Base-by-base conservation (phyloP, 805 yeast species). In the Saccharomycopsis synnaedendra region DNA sequence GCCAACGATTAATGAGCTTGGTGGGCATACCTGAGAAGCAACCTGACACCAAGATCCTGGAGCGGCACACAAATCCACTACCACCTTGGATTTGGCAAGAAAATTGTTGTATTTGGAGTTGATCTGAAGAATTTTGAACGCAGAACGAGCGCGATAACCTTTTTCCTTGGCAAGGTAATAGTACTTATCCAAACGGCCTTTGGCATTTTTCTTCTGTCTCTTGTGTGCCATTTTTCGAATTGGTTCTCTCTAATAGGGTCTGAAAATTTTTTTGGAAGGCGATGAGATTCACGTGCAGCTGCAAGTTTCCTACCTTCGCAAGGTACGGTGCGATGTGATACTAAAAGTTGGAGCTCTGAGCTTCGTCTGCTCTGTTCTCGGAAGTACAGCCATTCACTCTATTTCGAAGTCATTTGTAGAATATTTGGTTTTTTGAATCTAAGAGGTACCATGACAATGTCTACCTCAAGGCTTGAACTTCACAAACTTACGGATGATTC, bases 41-140 rank as follows among this genome's bases (percentile, higher is more conserved):
- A 93, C 97, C 69, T 93, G 98, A 75, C 98, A 93, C 98, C 98
- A 93, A 3, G 97, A 87, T 49, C 98, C 98, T 39, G 97, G 97
- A 7, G 98, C 98, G 46, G 97, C 97, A 81, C 98, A 93, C 58
- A 93, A 72, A 75, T 93, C 98, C 45, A 93, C 85, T 41, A 93
- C 96, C 40, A 93, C 97, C 64, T 87, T 93, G 19, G 96, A 86
- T 61, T 86, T 85, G 58, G 89, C 96, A 46, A 89, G 68, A 63
- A 93, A 93, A 65, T 89, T 96, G 35, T 97, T 97, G 71, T 79
- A 93, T 64, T 93, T 93, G 62, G 93, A 96, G 68, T 93, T 93
- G 52, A 93, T 85, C 65, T 93, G 98, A 51, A 93, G 74, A 57
- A 93, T 76, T 64, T 93, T 93, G 70, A 93, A 93, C 31, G 97